Percentiles rank a stretch among this genome's conserved stretches.
phyloP scores from a whole-genome alignment of 2,329 filamentous ascomycete genomes.

The Ustilaginoidea virens region DNA sequence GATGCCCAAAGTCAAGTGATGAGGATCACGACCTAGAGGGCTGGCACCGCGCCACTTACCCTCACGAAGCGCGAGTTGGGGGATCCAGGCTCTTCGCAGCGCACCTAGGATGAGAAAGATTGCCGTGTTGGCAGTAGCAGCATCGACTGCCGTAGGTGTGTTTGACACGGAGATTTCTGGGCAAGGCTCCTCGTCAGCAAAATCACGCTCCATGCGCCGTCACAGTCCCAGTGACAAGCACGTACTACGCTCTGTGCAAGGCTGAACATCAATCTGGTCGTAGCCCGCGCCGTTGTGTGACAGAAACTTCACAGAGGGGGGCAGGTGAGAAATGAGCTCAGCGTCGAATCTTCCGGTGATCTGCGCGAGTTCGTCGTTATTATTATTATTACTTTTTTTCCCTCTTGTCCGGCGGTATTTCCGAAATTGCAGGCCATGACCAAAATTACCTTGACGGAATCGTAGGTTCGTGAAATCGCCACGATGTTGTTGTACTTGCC shows the following conservation, averaged over 20 bases:
- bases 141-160: conserved; percentile 49
- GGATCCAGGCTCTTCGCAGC: conserved; percentile 46
- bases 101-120: conserved; percentile 59
- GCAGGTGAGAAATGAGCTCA: conserved; percentile 37
- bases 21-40: conserved; percentile 45
- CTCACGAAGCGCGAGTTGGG: conserved; percentile 41
- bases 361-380: no score
- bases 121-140: conserved; percentile 55
- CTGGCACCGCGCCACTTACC: conserved; percentile 41
- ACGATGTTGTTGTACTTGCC: conserved; percentile 41
- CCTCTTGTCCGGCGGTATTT: no score
- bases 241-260: conserved; percentile 30
- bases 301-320: conserved; percentile 24
- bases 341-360: conserved; percentile 48
- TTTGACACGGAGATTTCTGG: conserved; percentile 45
- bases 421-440: no score
- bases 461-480: conserved; percentile 42
- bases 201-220: not conserved
- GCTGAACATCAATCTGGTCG: conserved; percentile 51
- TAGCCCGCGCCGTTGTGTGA: conserved; percentile 38
- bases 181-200: not conserved
- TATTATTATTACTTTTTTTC: no score
- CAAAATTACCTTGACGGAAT: conserved; percentile 7
- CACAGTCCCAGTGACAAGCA: not conserved
- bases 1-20: conserved; percentile 46